Conservation (phyloP, 2,329 filamentous ascomycete species). For the Botrytis byssoidea region DNA sequence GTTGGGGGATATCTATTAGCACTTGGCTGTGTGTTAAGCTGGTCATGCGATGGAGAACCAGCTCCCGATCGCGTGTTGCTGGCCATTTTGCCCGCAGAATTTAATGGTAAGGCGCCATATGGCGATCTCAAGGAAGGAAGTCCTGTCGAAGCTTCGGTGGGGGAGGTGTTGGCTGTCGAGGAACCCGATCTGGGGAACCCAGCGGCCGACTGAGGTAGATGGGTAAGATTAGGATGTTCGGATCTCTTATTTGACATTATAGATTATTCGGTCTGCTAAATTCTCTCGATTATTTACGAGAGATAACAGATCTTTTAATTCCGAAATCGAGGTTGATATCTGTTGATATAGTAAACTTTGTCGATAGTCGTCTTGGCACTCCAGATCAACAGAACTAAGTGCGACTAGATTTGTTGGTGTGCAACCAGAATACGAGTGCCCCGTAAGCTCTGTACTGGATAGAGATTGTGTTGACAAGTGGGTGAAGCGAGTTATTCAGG, state of each 20-base stretch:
- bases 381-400: background rate
- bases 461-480: conserved; percentile 28
- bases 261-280: conserved; percentile 54
- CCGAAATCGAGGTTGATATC: conserved; percentile 11
- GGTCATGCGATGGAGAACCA: conserved; percentile 93
- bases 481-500: conserved; percentile 4
- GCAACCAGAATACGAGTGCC: conserved; percentile 15
- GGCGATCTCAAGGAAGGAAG: conserved; percentile 63
- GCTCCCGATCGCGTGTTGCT: conserved; percentile 72
- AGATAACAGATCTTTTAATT: conserved; percentile 30
- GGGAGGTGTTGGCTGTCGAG: conserved; percentile 76
- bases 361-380: conserved; percentile 1
- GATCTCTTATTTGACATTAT: conserved; percentile 91
- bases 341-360: conserved; percentile 12
- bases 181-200: conserved; percentile 58
- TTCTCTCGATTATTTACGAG: conserved; percentile 35
- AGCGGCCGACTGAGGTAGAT: conserved; percentile 53
- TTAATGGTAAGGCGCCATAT: conserved; percentile 67
- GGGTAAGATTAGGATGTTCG: conserved; percentile 83
- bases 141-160: conserved; percentile 68
- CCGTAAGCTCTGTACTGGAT: background rate
- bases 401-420: background rate
- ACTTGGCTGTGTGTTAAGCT: conserved; percentile 49
- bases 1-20: conserved; percentile 72
- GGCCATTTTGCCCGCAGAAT: conserved; percentile 57